Evolutionary conservation across 2,329 filamentous ascomycete species (phyloP).

Genomic region (Clarireedia monteithiana): DNA sequence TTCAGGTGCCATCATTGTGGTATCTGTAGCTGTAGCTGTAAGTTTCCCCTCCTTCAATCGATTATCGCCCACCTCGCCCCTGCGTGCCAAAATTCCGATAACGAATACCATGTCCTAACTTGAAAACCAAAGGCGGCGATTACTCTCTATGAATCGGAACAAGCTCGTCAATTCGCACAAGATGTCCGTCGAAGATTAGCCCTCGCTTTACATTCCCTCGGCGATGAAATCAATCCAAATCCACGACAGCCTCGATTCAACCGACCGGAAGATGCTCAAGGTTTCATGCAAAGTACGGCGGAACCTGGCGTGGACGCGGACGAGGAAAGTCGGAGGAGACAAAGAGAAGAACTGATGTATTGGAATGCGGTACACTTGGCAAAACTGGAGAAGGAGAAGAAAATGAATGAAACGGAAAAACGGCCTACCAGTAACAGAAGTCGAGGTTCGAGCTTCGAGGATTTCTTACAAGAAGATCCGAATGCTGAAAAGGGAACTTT

Average conservation of each 20-base stretch:
- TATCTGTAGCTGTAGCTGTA: slow-evolving; percentile 27
- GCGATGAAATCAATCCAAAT: slow-evolving; percentile 42
- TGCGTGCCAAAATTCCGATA: background rate
- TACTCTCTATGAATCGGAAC: slow-evolving; percentile 54
- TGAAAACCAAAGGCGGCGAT: slow-evolving; percentile 23
- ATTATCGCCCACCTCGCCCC: background rate
- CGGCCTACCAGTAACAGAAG: slow-evolving; percentile 24
- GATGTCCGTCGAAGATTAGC: slow-evolving; percentile 55
- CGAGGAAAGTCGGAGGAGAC: slow-evolving; percentile 50
- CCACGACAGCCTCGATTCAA: slow-evolving; percentile 48
- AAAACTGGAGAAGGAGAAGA: slow-evolving; percentile 35
- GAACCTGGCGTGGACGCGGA: slow-evolving; percentile 51
- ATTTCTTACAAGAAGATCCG: slow-evolving; percentile 46
- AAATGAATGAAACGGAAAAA: slow-evolving; percentile 16
- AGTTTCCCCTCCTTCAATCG: slow-evolving; percentile 11
- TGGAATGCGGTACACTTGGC: slow-evolving; percentile 52
- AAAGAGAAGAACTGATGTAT: slow-evolving; percentile 57
- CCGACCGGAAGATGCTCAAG: slow-evolving; percentile 57
- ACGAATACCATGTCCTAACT: slow-evolving; percentile 7
- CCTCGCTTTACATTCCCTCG: slow-evolving; percentile 49
- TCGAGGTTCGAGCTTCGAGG: slow-evolving; percentile 40
- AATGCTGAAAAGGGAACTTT: slow-evolving; percentile 46
- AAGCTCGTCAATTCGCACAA: slow-evolving; percentile 53
- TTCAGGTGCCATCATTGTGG: slow-evolving; percentile 29
- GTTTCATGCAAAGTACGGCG: slow-evolving; percentile 46